Conservation (phyloP, 805 yeast species). For the Hanseniaspora guilliermondii region DNA sequence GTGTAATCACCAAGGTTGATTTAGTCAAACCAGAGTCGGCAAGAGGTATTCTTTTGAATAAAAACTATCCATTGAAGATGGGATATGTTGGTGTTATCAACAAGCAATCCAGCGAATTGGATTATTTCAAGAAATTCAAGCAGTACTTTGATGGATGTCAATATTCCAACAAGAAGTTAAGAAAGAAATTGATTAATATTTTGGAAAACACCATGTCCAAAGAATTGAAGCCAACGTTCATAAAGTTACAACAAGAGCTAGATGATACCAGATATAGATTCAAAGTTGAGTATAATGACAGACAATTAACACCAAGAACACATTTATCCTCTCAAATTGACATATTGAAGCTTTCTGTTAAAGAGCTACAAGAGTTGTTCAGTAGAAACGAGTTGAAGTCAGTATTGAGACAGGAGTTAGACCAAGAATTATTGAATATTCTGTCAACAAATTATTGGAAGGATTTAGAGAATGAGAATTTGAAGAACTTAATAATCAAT, state of each 20-base stretch:
- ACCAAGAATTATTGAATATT: slow-evolving; percentile 76
- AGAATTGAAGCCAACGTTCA: slow-evolving; percentile 76
- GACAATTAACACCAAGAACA: slow-evolving; percentile 85
- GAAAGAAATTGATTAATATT: slow-evolving; percentile 71
- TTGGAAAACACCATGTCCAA: slow-evolving; percentile 84
- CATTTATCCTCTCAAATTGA: slow-evolving; percentile 88
- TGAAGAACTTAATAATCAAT: slow-evolving; percentile 15
- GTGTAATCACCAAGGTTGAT: slow-evolving; percentile 90
- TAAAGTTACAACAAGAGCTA: slow-evolving; percentile 73
- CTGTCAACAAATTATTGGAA: slow-evolving; percentile 92
- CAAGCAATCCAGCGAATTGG: slow-evolving; percentile 38
- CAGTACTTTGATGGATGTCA: slow-evolving; percentile 49
- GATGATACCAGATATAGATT: slow-evolving; percentile 88
- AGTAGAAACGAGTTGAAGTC: slow-evolving; percentile 73
- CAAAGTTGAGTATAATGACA: slow-evolving; percentile 92
- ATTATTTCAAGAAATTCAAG: slow-evolving; percentile 53
- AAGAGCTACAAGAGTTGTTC: slow-evolving; percentile 72
- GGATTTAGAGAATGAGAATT: slow-evolving; percentile 30
- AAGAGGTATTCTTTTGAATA: slow-evolving; percentile 52
- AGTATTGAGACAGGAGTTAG: slow-evolving; percentile 68
- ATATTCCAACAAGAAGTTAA: slow-evolving; percentile 63
- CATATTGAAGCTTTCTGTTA: slow-evolving; percentile 67
- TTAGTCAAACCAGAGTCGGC: slow-evolving; percentile 71
- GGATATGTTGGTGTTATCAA: slow-evolving; percentile 99
- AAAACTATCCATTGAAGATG: slow-evolving; percentile 80